These are phyloP conservation scores for Aspergillus hancockii DNA, from an alignment of 495 filamentous ascomycete genomes.

Conservation along the genomic window DNA sequence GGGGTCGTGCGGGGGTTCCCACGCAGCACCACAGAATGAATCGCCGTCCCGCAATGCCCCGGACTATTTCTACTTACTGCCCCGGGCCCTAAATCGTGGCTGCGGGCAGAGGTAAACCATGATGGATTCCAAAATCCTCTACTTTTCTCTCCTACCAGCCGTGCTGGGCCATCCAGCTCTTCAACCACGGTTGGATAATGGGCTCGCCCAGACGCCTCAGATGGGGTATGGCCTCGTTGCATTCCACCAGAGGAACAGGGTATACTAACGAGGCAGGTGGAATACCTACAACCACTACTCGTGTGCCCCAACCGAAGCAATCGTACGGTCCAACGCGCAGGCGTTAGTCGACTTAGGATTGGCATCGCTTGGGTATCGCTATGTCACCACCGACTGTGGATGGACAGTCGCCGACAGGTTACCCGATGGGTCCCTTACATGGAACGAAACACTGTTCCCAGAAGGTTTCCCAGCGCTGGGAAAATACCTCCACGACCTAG, in stretches of 20 bases:
- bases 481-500: conserved; percentile 48
- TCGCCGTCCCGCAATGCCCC: too few species aligned
- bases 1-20: too few species aligned
- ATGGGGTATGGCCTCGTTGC: conserved; percentile 30
- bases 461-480: conserved; percentile 50
- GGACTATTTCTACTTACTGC: too few species aligned
- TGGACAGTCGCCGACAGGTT: conserved; percentile 49
- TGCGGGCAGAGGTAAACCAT: not conserved
- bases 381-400: conserved; percentile 59
- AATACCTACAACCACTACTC: conserved; percentile 58
- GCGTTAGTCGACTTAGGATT: conserved; percentile 57
- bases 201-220: conserved; percentile 31
- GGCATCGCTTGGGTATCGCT: conserved; percentile 49
- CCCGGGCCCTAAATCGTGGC: too few species aligned
- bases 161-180: conserved; percentile 4
- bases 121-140: not conserved
- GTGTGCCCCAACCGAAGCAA: conserved; percentile 48
- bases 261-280: conserved; percentile 40
- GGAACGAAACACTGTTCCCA: conserved; percentile 55
- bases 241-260: not conserved
- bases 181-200: conserved; percentile 26
- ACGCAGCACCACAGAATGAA: too few species aligned
- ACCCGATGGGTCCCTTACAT: conserved; percentile 49
- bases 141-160: not conserved
- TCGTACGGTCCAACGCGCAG: conserved; percentile 53